Evolutionary conservation across 2,329 filamentous ascomycete genomes (phyloP).

Genomic region (Colletotrichum tamarilloi): DNA sequence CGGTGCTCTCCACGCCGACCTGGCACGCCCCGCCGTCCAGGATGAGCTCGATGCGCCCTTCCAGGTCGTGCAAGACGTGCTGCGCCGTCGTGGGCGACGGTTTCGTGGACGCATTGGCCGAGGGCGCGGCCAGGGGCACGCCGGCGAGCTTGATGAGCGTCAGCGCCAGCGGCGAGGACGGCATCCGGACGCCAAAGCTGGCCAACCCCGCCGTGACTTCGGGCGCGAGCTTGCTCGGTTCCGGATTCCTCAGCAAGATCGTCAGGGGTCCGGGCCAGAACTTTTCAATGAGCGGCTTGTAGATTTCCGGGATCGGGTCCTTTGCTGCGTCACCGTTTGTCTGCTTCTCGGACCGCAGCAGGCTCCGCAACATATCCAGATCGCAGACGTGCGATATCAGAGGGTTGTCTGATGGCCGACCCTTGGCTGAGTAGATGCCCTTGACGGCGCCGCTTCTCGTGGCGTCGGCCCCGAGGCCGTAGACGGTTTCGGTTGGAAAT

Average conservation of each 20-base stretch:
- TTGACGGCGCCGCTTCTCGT: conserved; percentile 84
- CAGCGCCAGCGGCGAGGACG: conserved; percentile 84
- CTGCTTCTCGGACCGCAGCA: conserved; percentile 57
- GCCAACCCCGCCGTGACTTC: conserved; percentile 88
- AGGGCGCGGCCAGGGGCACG: conserved; percentile 87
- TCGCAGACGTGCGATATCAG: conserved; percentile 94
- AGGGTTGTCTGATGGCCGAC: conserved; percentile 91
- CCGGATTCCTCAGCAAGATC: conserved; percentile 83
- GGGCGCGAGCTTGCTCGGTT: conserved; percentile 78
- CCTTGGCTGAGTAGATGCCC: conserved; percentile 94
- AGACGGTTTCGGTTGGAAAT: conserved; percentile 98
- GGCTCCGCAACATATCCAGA: conserved; percentile 75
- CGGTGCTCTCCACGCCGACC: conserved; percentile 96
- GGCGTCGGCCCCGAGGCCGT: conserved; percentile 95
- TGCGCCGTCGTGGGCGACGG: conserved; percentile 91
- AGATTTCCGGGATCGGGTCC: conserved; percentile 75
- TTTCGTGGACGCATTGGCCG: conserved; percentile 93
- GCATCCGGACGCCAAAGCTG: conserved; percentile 93
- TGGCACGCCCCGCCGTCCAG: conserved; percentile 88
- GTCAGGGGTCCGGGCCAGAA: conserved; percentile 98
- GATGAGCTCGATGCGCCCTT: conserved; percentile 85
- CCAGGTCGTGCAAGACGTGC: conserved; percentile 88
- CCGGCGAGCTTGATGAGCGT: conserved; percentile 85
- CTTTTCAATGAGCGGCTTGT: conserved; percentile 78
- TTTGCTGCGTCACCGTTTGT: conserved; percentile 35